Percentiles rank a stretch among this genome's conserved stretches.
Conservation (phyloP, 2,329 filamentous ascomycete species). For the Aspergillus pseudonomiae region DNA sequence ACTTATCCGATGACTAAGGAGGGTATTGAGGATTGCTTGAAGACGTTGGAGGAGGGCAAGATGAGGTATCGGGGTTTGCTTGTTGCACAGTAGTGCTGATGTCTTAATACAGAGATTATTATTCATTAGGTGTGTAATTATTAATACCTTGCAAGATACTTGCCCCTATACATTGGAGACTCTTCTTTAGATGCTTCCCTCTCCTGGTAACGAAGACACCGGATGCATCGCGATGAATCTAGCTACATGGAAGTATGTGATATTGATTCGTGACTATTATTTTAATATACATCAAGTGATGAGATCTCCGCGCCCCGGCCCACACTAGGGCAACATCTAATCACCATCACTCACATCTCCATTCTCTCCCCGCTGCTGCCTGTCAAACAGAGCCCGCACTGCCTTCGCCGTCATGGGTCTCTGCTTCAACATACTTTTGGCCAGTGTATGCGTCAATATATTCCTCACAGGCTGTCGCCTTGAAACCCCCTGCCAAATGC, state of each 20-base stretch:
- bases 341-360: neutral
- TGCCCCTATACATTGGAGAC: too few relatives aligned
- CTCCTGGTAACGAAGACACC: too few relatives aligned
- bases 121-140: neutral
- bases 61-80: slow-evolving; percentile 56
- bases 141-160: too few relatives aligned
- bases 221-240: too few relatives aligned
- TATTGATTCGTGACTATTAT: too few relatives aligned
- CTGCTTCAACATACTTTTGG: neutral
- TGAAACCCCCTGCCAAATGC: neutral
- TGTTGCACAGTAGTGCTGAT: slow-evolving; percentile 22
- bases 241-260: too few relatives aligned
- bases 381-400: neutral
- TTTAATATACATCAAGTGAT: too few relatives aligned
- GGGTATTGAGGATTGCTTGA: slow-evolving; percentile 51
- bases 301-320: too few relatives aligned
- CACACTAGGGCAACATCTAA: neutral
- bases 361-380: neutral
- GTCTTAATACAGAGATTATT: neutral
- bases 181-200: too few relatives aligned
- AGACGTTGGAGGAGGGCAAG: slow-evolving; percentile 51
- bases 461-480: neutral
- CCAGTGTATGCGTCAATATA: neutral
- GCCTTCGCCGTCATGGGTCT: neutral
- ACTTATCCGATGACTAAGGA: slow-evolving; percentile 61